Conservation (phyloP, 306 rosid species). For the Oxytropis ochrocephala region DNA sequence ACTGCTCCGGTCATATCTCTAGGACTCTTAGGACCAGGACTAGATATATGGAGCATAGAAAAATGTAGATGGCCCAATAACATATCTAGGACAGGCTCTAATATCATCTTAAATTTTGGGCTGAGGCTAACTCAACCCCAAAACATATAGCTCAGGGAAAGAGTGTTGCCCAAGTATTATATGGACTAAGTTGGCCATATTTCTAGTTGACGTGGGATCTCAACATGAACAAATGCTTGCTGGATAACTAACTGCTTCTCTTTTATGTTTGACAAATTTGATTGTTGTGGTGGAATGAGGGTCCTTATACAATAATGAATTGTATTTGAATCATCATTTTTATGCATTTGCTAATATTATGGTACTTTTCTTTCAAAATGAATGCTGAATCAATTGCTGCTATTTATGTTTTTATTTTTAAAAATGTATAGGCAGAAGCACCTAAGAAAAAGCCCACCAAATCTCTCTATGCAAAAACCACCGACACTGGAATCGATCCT, state of each 20-base stretch:
- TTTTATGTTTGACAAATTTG: not conserved
- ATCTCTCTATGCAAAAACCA: constrained; percentile 81
- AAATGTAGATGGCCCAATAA: too few relatives aligned
- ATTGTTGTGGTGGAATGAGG: not conserved
- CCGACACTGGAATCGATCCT: constrained; percentile 87
- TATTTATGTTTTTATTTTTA: not conserved
- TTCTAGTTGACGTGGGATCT: too few relatives aligned
- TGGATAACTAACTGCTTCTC: not conserved
- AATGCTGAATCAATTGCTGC: not conserved
- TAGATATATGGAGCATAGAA: too few relatives aligned
- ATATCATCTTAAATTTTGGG: too few relatives aligned
- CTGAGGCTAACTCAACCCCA: too few relatives aligned
- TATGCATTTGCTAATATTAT: not conserved
- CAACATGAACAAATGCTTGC: too few relatives aligned
- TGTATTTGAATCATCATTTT: not conserved
- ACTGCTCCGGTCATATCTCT: too few relatives aligned
- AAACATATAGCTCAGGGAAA: too few relatives aligned
- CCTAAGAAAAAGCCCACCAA: constrained; percentile 67
- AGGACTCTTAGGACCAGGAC: too few relatives aligned
- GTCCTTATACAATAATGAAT: not conserved
- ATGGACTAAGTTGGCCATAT: too few relatives aligned
- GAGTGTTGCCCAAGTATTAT: too few relatives aligned
- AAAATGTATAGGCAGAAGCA: constrained; percentile 45
- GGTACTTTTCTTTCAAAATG: not conserved
- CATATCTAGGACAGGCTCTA: too few relatives aligned